phyloP scores from a whole-genome alignment of 208 protist genomes.

The Acanthamoeba culbertsoni region DNA sequence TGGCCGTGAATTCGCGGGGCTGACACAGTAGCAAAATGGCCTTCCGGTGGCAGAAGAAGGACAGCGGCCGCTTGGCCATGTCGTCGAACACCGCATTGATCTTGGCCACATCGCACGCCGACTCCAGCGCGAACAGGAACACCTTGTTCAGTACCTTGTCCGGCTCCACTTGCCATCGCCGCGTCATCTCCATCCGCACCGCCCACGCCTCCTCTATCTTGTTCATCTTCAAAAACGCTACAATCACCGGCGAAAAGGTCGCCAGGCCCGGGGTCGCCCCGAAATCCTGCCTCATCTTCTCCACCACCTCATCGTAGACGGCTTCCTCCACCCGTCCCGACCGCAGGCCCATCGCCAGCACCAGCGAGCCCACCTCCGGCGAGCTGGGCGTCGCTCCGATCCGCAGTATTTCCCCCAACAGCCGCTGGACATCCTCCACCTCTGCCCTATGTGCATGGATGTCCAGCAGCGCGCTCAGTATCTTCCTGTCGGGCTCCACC shows the following conservation, averaged over 20 bases:
- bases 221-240: neutral
- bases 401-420: neutral
- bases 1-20: neutral
- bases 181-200: neutral
- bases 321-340: neutral
- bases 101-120: neutral
- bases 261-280: neutral
- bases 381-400: neutral
- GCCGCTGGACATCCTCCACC: neutral
- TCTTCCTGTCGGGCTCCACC: neutral
- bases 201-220: neutral
- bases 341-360: neutral
- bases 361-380: neutral
- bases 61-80: neutral
- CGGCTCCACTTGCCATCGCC: neutral
- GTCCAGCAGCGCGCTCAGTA: neutral
- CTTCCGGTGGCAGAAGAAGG: neutral
- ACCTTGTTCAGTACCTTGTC: neutral
- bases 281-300: neutral
- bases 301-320: neutral
- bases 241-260: neutral
- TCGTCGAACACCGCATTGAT: neutral
- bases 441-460: neutral
- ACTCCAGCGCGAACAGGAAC: neutral
- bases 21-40: neutral